Percentiles rank a stretch among this genome's conserved stretches.
Evolutionary conservation across 805 yeast species (phyloP).

Genomic region (Saccharomyces paradoxus): DNA sequence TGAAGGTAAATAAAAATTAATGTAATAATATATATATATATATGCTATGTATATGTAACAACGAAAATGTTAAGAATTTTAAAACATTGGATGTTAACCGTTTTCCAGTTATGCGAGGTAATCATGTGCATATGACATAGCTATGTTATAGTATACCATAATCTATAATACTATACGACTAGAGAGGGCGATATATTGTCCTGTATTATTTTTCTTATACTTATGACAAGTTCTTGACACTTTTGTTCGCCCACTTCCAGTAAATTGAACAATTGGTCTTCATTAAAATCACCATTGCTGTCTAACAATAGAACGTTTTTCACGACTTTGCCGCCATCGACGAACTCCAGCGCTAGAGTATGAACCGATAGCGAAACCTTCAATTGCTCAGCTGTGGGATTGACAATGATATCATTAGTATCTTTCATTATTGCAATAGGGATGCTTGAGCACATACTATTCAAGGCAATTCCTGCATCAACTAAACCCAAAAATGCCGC

Average conservation of each 20-base stretch:
- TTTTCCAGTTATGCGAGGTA: neutral
- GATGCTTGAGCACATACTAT: slow-evolving; percentile 52
- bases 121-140: neutral
- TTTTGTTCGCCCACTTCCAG: slow-evolving; percentile 45
- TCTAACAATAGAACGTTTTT: slow-evolving; percentile 59
- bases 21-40: neutral
- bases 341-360: slow-evolving; percentile 47
- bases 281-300: slow-evolving; percentile 61
- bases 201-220: slow-evolving; percentile 41
- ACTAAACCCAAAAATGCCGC: slow-evolving; percentile 65
- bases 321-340: slow-evolving; percentile 40
- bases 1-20: slow-evolving; percentile 1
- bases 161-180: neutral
- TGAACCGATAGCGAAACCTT: slow-evolving; percentile 49
- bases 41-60: neutral
- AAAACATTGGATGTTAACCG: neutral
- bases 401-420: slow-evolving; percentile 28
- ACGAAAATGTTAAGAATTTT: neutral
- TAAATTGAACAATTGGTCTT: slow-evolving; percentile 43
- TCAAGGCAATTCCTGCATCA: slow-evolving; percentile 70
- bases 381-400: slow-evolving; percentile 43
- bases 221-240: slow-evolving; percentile 37
- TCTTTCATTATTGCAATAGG: slow-evolving; percentile 35
- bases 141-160: neutral
- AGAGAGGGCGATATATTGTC: slow-evolving; percentile 32